Conservation (phyloP, 1,284 basidiomycete genomes). For the Malassezia yamatoensis region DNA sequence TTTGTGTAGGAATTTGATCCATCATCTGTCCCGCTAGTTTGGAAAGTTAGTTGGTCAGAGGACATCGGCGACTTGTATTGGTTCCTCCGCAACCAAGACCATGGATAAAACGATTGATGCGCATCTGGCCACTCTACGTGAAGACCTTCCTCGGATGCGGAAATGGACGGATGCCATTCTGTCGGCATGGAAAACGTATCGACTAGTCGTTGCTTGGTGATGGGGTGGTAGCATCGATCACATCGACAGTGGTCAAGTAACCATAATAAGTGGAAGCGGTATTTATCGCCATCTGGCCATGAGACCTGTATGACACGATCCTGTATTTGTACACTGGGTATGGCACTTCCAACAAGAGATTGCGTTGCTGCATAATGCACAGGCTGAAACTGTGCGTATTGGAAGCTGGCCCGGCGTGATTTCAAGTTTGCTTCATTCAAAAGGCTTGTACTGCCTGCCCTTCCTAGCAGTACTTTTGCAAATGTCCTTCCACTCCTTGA, state of each 20-base stretch:
- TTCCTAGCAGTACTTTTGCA: too few relatives aligned
- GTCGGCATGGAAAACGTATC: conserved; percentile 76
- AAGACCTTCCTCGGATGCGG: conserved; percentile 51
- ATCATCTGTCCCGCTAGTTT: not conserved
- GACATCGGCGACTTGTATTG: conserved; percentile 56
- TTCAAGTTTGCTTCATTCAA: too few relatives aligned
- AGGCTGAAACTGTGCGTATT: too few relatives aligned
- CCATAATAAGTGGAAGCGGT: conserved; percentile 57
- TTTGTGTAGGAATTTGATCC: conserved; percentile 6
- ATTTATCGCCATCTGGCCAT: conserved; percentile 25
- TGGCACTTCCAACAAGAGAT: too few relatives aligned
- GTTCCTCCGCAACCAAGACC: conserved; percentile 67
- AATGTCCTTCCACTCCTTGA: too few relatives aligned
- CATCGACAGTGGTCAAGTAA: conserved; percentile 81
- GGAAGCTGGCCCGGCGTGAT: too few relatives aligned
- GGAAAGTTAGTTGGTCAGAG: not conserved
- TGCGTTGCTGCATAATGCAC: too few relatives aligned
- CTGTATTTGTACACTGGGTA: too few relatives aligned
- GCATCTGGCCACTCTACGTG: conserved; percentile 55
- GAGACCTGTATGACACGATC: conserved; percentile 8
- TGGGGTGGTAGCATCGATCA: conserved; percentile 70
- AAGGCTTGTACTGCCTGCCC: too few relatives aligned
- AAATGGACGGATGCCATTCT: conserved; percentile 44
- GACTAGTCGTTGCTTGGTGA: conserved; percentile 79
- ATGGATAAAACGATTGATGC: conserved; percentile 72